phyloP scores from a whole-genome alignment of 352 stramenopile species.

The Peronosclerospora sorghi region DNA sequence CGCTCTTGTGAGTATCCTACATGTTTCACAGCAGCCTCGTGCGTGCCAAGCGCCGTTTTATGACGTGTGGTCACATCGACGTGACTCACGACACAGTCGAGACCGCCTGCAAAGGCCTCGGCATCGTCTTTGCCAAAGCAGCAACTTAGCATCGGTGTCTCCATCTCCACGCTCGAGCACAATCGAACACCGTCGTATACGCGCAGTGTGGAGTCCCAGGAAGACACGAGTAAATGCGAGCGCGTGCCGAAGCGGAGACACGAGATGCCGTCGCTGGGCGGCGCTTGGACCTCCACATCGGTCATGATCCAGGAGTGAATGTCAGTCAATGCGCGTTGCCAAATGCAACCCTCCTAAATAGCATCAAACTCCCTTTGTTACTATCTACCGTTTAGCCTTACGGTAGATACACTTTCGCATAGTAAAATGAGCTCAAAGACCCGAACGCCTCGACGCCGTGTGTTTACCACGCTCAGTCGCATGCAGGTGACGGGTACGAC shows the following conservation, averaged over 20 bases:
- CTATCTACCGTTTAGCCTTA: no score
- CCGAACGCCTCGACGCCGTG: conserved; percentile 8
- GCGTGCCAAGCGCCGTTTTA: conserved; percentile 22
- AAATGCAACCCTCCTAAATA: conserved; percentile 4
- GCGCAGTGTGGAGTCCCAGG: conserved; percentile 65
- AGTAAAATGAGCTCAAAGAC: conserved; percentile 3
- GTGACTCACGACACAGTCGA: conserved; percentile 55
- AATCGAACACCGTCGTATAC: conserved; percentile 57
- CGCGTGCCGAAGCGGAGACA: conserved; percentile 63
- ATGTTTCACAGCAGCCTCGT: conserved; percentile 40
- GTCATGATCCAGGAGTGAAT: conserved; percentile 5
- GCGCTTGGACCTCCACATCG: conserved; percentile 49
- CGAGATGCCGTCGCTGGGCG: conserved; percentile 77
- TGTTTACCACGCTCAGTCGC: conserved; percentile 42
- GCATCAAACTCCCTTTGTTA: background rate
- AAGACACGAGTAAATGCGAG: conserved; percentile 54
- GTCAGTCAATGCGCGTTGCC: background rate
- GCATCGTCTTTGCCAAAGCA: conserved; percentile 45
- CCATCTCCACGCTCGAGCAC: conserved; percentile 52
- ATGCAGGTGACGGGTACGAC: conserved; percentile 57
- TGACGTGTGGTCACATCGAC: conserved; percentile 44
- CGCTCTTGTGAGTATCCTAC: conserved; percentile 50
- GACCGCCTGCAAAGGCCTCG: conserved; percentile 61
- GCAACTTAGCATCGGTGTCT: conserved; percentile 57
- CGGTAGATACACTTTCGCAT: no score